phyloP scores from a whole-genome alignment of 1,284 basidiomycete species.

The Trametes sp. region DNA sequence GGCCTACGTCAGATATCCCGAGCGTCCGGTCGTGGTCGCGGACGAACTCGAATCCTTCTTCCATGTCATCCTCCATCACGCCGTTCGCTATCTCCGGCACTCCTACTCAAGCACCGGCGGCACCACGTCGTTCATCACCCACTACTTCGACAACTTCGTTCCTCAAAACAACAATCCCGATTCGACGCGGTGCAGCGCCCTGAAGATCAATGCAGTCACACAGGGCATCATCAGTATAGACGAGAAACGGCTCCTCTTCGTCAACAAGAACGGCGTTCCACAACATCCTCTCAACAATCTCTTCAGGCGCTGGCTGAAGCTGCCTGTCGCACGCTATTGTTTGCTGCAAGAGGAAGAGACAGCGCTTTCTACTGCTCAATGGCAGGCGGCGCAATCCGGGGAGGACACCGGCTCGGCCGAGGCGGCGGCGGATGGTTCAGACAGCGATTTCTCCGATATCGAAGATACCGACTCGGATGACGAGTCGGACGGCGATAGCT shows the following conservation, averaged over 20 bases:
- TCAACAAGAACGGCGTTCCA: background rate
- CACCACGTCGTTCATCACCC: background rate
- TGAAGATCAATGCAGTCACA: background rate
- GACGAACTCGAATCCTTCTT: conserved; percentile 12
- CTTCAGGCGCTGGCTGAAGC: background rate
- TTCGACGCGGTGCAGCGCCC: background rate
- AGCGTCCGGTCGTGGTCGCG: background rate
- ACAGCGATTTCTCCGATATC: too few relatives aligned
- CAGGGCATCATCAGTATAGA: background rate
- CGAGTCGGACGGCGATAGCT: too few relatives aligned
- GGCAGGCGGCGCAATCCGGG: too few relatives aligned
- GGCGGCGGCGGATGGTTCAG: too few relatives aligned
- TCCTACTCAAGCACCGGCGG: background rate
- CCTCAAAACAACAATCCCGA: background rate
- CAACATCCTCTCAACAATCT: background rate
- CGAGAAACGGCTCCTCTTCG: background rate
- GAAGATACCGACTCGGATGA: too few relatives aligned
- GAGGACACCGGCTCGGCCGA: too few relatives aligned
- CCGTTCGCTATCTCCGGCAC: conserved; percentile 3
- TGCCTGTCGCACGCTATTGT: background rate
- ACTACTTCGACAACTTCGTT: background rate
- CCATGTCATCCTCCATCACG: conserved; percentile 3
- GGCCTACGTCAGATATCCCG: background rate
- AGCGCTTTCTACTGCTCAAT: too few relatives aligned
- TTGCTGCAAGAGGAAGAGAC: too few relatives aligned